Base-by-base conservation (phyloP, 139 green algal species). In the Gonium pectorale region DNA sequence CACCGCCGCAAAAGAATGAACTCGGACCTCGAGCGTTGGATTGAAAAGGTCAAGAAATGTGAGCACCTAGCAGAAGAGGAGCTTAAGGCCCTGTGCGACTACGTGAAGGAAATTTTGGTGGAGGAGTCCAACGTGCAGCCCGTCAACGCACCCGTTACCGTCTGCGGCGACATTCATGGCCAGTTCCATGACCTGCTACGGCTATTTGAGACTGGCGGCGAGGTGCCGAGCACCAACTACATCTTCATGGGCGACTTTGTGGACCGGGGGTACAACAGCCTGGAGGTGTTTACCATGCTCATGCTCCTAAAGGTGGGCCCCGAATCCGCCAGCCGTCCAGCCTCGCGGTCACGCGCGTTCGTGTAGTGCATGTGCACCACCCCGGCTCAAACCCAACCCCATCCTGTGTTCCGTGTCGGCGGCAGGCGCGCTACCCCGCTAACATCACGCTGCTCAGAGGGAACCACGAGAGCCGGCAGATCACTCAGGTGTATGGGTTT, bases 161-260 rank as follows among this genome's bases (percentile, higher is more conserved):
- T 99, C 3, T 99, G 98, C 86, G 98, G 98, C 11, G 98, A 99
- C 90, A 99, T 99, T 72, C 98, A 92, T 81, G 90, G 90, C 21
- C 97, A 99, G 89, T 99, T 99, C 67, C 97, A 99, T 80, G 98
- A 99, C 84, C 79, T 99, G 72, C 91, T 99, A 11, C 97, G 98
- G 87, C 93, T 99, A 0, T 99, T 99, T 89, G 89, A 98, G 15
- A 99, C 96, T 0, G 97, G 98, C 2, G 98, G 98, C 0, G 91
- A 99, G 81, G 93, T 99, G 5, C 98, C 98, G 22, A 80, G 67
- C 73, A 99, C 97, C 22, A 98, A 96, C 89, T 99, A 99, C 93
- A 98, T 99, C 72, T 99, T 99, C 91, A 99, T 99, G 97, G 97
- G 98, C 3, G 98, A 99, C 86, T 99, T 99, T 90, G 98, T 99